Conservation (phyloP, 1,284 basidiomycete genomes). For the Chalciporus sp. region DNA sequence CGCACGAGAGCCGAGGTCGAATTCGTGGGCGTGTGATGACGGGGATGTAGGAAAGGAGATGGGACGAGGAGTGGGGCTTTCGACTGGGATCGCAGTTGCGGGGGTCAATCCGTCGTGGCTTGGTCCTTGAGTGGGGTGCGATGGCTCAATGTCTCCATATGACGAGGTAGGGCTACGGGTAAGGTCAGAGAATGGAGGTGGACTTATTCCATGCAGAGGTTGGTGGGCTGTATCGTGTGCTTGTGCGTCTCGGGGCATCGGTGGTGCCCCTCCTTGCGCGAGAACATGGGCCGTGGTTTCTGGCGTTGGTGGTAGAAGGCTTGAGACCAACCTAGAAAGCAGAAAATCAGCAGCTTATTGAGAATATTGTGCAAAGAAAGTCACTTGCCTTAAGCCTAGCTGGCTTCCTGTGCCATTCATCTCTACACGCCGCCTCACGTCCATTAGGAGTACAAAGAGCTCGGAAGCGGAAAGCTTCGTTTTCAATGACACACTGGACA, state of each 20-base stretch:
- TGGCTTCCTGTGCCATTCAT: constrained; percentile 63
- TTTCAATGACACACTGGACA: constrained; percentile 74
- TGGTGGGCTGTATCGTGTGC: neutral
- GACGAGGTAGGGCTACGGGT: constrained; percentile 1
- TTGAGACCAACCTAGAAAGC: constrained; percentile 66
- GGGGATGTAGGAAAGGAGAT: constrained; percentile 25
- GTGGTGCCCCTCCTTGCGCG: constrained; percentile 58
- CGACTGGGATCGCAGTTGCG: constrained; percentile 19
- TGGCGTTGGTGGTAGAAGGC: constrained; percentile 70
- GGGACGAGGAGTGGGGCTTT: constrained; percentile 13
- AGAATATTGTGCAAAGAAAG: neutral
- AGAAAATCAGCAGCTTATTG: no score
- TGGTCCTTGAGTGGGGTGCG: neutral
- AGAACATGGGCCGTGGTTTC: constrained; percentile 72
- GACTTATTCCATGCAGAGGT: neutral
- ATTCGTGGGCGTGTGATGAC: constrained; percentile 23
- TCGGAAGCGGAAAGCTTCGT: constrained; percentile 69
- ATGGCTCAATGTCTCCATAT: neutral
- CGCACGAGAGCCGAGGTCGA: constrained; percentile 16
- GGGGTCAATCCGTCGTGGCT: constrained; percentile 6
- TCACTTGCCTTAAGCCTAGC: constrained; percentile 36
- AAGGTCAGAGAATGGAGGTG: constrained; percentile 7
- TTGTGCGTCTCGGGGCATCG: constrained; percentile 24
- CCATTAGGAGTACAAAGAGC: constrained; percentile 64
- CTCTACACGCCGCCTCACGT: constrained; percentile 76